A percentile compares a stretch with the other conserved stretches of the same genome.
phyloP scores from a whole-genome alignment of 345 rosid genomes.

The Passiflora organensis region DNA sequence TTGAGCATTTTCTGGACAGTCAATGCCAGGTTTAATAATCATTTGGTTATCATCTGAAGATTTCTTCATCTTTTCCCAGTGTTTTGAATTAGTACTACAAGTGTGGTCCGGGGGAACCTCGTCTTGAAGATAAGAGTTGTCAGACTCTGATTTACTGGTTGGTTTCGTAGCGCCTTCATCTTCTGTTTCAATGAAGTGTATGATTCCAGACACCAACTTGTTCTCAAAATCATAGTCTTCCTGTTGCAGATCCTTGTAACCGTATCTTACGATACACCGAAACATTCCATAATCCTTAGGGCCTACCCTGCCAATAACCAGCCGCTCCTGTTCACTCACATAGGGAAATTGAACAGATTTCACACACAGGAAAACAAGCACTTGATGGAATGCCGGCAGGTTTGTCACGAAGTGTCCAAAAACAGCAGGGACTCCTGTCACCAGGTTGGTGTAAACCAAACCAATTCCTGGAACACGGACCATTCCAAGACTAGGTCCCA shows the following conservation, averaged over 20 bases:
- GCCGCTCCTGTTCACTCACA: constrained; percentile 3
- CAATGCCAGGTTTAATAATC: constrained; percentile 4
- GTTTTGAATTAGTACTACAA: constrained; percentile 4
- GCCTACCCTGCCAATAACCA: constrained; percentile 10
- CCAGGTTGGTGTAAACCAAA: constrained; percentile 15
- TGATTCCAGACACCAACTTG: constrained; percentile 44
- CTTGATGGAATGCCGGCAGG: constrained; percentile 19
- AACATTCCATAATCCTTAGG: constrained; percentile 13
- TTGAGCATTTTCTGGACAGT: neutral
- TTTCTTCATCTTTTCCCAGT: constrained; percentile 9
- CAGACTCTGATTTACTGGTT: constrained; percentile 7
- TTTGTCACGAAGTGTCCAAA: constrained; percentile 21
- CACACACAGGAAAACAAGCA: constrained; percentile 15
- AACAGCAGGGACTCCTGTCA: constrained; percentile 16
- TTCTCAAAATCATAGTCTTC: constrained; percentile 68
- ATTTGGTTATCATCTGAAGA: constrained; percentile 9
- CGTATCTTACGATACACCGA: constrained; percentile 16
- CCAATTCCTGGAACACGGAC: constrained; percentile 21
- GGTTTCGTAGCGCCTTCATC: constrained; percentile 11
- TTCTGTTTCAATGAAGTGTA: constrained; percentile 52
- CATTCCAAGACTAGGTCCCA: constrained; percentile 18
- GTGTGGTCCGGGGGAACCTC: constrained; percentile 6
- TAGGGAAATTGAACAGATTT: constrained; percentile 15
- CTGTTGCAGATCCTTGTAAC: constrained; percentile 34
- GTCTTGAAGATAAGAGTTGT: constrained; percentile 5